Evolutionary conservation across 140 eudicot species (phyloP).

Genomic region (Flaveria floridana): DNA sequence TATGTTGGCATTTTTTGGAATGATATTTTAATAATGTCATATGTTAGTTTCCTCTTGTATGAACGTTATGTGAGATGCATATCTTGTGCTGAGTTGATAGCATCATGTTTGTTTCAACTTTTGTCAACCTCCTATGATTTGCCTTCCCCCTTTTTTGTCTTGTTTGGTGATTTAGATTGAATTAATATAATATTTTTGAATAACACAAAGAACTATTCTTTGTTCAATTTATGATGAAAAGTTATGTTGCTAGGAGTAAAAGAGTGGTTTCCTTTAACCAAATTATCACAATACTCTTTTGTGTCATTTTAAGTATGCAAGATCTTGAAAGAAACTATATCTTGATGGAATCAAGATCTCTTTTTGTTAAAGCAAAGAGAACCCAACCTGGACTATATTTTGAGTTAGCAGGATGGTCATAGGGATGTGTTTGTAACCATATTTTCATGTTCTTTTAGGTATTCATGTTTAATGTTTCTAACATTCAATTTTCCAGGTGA

Average conservation of each 20-base stretch:
- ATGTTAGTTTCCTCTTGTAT: no score
- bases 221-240: background rate
- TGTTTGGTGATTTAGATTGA: no score
- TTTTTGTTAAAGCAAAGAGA: background rate
- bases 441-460: background rate
- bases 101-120: no score
- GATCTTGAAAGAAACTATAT: background rate
- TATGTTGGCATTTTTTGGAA: no score
- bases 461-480: constrained; percentile 5
- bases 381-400: background rate
- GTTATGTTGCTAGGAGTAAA: background rate
- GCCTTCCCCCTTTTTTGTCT: no score
- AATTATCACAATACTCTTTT: background rate
- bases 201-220: background rate
- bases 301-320: background rate
- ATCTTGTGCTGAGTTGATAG: no score
- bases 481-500: background rate
- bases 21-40: no score
- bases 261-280: background rate
- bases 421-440: background rate
- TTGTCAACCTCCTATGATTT: no score
- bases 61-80: no score
- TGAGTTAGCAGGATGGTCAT: background rate
- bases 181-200: no score
- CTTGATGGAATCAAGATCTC: background rate